Percentiles rank a stretch among this genome's conserved stretches.
Conservation (phyloP, 73 alveolate genomes). For the Paramecium tetraurelia region DNA sequence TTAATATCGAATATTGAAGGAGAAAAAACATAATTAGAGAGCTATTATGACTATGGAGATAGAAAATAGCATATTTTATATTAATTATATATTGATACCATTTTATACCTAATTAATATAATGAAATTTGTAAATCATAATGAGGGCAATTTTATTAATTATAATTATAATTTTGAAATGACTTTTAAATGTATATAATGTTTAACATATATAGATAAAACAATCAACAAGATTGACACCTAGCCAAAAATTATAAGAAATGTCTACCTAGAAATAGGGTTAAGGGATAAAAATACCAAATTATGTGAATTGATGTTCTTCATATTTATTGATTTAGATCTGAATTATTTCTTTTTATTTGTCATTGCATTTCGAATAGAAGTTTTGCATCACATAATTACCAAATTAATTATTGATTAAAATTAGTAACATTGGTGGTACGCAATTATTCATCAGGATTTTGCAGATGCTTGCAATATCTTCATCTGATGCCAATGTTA, state of each 20-base stretch:
- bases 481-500: not conserved
- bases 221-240: not conserved
- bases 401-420: constrained; percentile 34
- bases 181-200: not conserved
- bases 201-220: not conserved
- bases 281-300: not conserved
- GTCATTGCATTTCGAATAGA: constrained; percentile 24
- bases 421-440: not conserved
- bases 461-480: not conserved
- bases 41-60: not conserved
- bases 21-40: too few relatives aligned
- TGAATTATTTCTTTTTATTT: not conserved
- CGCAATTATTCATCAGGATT: not conserved
- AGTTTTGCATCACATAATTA: constrained; percentile 36
- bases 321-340: not conserved
- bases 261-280: not conserved
- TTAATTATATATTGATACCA: not conserved
- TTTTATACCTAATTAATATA: too few relatives aligned
- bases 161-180: not conserved
- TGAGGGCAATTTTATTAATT: too few relatives aligned
- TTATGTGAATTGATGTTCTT: not conserved
- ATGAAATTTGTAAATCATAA: too few relatives aligned
- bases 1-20: too few relatives aligned
- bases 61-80: too few relatives aligned
- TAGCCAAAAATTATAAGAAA: not conserved